Evolutionary conservation across 2,329 filamentous ascomycete species (phyloP).

Genomic region (Pseudogymnoascus sp.): DNA sequence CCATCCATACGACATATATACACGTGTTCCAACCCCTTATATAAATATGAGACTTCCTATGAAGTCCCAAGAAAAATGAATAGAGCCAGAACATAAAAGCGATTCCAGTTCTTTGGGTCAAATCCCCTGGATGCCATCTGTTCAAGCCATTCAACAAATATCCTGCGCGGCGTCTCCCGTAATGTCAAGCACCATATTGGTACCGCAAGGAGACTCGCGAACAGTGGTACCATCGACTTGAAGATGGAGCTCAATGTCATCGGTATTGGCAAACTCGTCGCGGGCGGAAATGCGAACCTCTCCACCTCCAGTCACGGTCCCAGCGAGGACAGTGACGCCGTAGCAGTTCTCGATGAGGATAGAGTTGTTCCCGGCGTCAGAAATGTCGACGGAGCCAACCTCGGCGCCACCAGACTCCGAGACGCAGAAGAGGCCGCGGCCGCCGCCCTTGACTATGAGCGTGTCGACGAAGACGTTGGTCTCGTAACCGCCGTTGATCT

Average conservation of each 20-base stretch:
- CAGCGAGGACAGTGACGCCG: slow-evolving; percentile 41
- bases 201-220: slow-evolving; percentile 44
- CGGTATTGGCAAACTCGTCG: slow-evolving; percentile 44
- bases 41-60: not conserved
- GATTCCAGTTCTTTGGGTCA: not conserved
- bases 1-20: not conserved
- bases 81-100: not conserved
- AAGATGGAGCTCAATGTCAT: slow-evolving; percentile 41
- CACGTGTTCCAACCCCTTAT: not conserved
- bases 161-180: slow-evolving; percentile 36
- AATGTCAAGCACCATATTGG: slow-evolving; percentile 43
- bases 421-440: slow-evolving; percentile 49
- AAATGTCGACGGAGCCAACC: slow-evolving; percentile 41
- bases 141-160: slow-evolving; percentile 31
- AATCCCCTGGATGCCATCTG: not conserved
- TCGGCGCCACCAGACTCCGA: slow-evolving; percentile 45
- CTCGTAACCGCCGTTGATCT: slow-evolving; percentile 39
- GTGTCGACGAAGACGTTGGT: slow-evolving; percentile 45
- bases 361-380: slow-evolving; percentile 46
- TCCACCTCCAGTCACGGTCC: slow-evolving; percentile 45
- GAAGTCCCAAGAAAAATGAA: not conserved
- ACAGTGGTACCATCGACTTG: slow-evolving; percentile 43
- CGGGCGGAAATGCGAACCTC: slow-evolving; percentile 46
- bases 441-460: slow-evolving; percentile 47
- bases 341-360: slow-evolving; percentile 54